Base-by-base conservation (phyloP, 805 yeast genomes). In the Ogataea nakhonphanomensis region DNA sequence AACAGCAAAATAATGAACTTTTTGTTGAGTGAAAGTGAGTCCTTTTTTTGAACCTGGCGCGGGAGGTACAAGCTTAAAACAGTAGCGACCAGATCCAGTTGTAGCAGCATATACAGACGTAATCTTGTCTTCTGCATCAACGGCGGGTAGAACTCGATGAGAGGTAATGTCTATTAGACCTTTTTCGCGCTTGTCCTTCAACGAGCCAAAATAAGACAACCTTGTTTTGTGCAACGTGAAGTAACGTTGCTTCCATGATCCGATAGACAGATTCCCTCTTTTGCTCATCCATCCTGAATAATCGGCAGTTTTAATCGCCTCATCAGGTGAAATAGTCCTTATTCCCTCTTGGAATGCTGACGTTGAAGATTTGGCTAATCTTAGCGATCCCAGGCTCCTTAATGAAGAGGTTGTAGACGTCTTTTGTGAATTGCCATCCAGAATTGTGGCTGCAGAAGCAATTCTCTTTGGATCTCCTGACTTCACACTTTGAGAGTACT, bases 31-130 rank as follows among this genome's bases (percentile, higher is more conserved):
- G 61, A 93, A 93, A 0, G 96, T 90, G 42, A 93, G 76, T 0
- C 98, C 98, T 65, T 90, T 91, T 50, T 83, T 81, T 38, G 91
- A 86, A 0, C 99, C 99, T 0, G 98, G 98, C 2, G 95, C 95
- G 0, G 99, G 99, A 8, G 99, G 99, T 3, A 90, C 78, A 9
- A 93, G 61, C 62, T 90, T 90, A 70, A 93, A 91, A 55, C 96
- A 88, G 58, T 79, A 86, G 29, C 95, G 73, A n/a, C 98, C 98
- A 31, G 85, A 82, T 7, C 97, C 96, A 3, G 95, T 84, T 24
- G 91, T 81, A 0, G 96, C 93, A 0, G 98, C 97, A 61, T 86
- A 86, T 33, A 91, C 65, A 0, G 96, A 86, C 27, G 87, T 80
- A 3, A 62, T 14, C 58, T 84, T 86, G 64, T 90, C 97, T 52